Evolutionary conservation across 1,284 basidiomycete genomes (phyloP), one percentile per base, ranked within the genome.

Genomic region (Marasmius fiardii): DNA sequence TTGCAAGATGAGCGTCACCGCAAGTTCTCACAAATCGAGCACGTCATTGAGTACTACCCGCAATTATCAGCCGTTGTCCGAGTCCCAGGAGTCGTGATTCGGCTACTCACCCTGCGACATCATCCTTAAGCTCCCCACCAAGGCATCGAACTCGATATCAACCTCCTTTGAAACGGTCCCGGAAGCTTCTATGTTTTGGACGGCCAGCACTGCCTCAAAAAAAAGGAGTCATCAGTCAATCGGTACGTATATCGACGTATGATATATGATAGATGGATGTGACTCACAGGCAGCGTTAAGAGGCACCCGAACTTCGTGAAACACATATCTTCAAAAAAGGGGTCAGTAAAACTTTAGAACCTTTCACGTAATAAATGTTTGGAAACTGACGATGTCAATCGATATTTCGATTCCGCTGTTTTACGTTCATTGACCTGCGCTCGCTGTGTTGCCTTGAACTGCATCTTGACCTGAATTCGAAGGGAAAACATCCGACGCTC

Each of bases 301-400:
- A 24, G 88, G 88, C 21, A 90, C 88, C 44, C 88, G 79, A 58
- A 87, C 86, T 67, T 85, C 81, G 69, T 82, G 79, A 69, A 86
- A 80, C 34, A 86, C 85, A 64, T 86, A 85, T 26, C 81, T 83
- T 11, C 7, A 20, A 35, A 20, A 14, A 34, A 16, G 1, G 45
- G 2, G 23, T 20, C 18, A 23, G 34, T 14, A 21, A 31, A 31
- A 31, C 4, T 10, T 31, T 31, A 31, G n/a, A 31, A 26, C 10
- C 20, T 18, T 41, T 10, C 20, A 4, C 4, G 24, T 11, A 1
- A 28, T 20, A 23, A 24, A 26, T 43, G 28, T 11, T 21, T 48
- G 24, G 14, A 14, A 1, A 68, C 68, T 56, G 62, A 79, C 71
- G 78, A 81, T 11, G 85, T 86, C 52, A 88, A 77, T n/a, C 85